phyloP scores from a whole-genome alignment of 305 asterid species.

The Caryopteris hybrid region DNA sequence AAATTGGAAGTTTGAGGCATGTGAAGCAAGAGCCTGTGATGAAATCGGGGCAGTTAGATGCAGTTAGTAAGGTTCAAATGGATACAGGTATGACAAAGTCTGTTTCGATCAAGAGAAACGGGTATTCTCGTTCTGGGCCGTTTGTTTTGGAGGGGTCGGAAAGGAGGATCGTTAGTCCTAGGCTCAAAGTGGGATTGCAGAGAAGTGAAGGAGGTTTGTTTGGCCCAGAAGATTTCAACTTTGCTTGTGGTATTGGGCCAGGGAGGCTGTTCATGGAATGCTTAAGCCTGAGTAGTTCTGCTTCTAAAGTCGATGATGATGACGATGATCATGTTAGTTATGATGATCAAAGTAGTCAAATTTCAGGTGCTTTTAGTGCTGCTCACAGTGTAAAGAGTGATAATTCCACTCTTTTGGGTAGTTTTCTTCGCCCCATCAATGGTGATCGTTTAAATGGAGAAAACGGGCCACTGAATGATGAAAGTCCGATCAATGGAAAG shows the following conservation, averaged over 20 bases:
- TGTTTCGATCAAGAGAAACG: conserved; percentile 29
- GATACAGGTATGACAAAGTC: too few relatives aligned
- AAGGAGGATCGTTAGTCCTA: conserved; percentile 24
- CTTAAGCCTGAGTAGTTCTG: conserved; percentile 59
- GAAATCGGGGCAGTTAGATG: conserved; percentile 25
- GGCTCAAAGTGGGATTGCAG: conserved; percentile 28
- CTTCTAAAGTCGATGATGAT: conserved; percentile 48
- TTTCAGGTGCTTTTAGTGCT: conserved; percentile 45
- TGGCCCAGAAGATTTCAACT: conserved; percentile 54
- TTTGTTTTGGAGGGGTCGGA: conserved; percentile 32
- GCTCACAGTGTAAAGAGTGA: conserved; percentile 39
- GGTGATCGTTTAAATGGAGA: too few relatives aligned
- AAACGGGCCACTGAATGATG: background rate
- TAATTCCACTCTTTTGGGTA: conserved; percentile 19
- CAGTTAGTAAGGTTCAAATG: conserved; percentile 24
- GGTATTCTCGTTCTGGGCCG: conserved; percentile 25
- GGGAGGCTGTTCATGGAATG: conserved; percentile 80
- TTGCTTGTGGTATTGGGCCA: conserved; percentile 71
- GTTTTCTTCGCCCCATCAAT: conserved; percentile 24
- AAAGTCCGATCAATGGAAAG: conserved; percentile 5
- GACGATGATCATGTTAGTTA: conserved; percentile 35
- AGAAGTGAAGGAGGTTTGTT: conserved; percentile 52
- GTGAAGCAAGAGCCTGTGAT: conserved; percentile 28
- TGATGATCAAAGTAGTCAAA: conserved; percentile 56
- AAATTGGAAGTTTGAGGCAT: conserved; percentile 25